Conservation (phyloP, 2,329 filamentous ascomycete species). For the Colletotrichum chlorophyti region DNA sequence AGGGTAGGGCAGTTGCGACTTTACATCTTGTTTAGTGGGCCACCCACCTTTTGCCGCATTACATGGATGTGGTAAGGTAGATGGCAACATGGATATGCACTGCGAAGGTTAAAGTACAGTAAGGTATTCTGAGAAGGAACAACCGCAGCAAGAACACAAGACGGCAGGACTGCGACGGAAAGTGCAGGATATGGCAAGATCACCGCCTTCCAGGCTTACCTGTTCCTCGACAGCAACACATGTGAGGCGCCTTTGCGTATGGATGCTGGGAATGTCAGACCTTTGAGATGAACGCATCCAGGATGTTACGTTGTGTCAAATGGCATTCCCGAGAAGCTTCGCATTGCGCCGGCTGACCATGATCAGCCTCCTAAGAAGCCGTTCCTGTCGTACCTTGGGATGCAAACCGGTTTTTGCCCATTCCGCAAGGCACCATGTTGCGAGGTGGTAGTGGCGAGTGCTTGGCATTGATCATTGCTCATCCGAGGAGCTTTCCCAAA, state of each 20-base stretch:
- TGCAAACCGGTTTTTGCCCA: slow-evolving; percentile 28
- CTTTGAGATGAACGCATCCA: background rate
- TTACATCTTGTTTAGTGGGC: slow-evolving; percentile 27
- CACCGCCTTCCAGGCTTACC: too few species aligned
- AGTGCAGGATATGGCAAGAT: too few species aligned
- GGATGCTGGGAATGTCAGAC: too few species aligned
- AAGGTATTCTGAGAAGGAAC: too few species aligned
- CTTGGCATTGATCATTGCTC: slow-evolving; percentile 28
- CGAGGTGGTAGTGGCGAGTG: slow-evolving; percentile 22
- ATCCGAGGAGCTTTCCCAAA: slow-evolving; percentile 5
- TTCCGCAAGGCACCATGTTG: background rate
- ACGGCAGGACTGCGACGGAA: too few species aligned
- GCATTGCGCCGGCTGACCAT: slow-evolving; percentile 20
- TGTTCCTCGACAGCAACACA: too few species aligned
- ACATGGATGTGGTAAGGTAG: too few species aligned
- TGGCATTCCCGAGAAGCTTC: slow-evolving; percentile 14
- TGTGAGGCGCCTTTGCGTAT: too few species aligned
- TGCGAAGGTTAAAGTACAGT: too few species aligned
- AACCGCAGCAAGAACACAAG: too few species aligned
- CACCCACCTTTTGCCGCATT: slow-evolving; percentile 4
- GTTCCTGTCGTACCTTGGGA: slow-evolving; percentile 30
- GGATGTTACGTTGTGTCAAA: slow-evolving; percentile 5
- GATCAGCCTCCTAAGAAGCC: slow-evolving; percentile 17
- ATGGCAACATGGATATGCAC: too few species aligned
- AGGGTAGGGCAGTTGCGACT: slow-evolving; percentile 20